Conservation (phyloP, 305 asterid species). For the Petunia hybrid region DNA sequence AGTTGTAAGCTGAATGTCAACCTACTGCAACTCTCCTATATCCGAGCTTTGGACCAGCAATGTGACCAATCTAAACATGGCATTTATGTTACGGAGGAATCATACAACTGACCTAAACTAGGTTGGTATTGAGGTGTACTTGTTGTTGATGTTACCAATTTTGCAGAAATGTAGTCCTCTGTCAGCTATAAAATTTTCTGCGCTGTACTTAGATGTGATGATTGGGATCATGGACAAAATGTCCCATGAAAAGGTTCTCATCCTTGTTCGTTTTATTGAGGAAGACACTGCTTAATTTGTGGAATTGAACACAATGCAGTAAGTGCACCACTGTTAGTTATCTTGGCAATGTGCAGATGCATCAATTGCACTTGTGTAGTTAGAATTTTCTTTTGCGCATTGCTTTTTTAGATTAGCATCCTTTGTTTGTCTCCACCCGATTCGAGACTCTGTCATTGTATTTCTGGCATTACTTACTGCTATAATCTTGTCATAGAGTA, state of each 20-base stretch:
- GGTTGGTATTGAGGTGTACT: too few species aligned
- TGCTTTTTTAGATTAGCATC: not conserved
- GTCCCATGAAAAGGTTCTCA: not conserved
- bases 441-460: not conserved
- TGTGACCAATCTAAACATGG: too few species aligned
- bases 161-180: constrained; percentile 9
- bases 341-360: constrained; percentile 19
- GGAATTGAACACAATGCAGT: not conserved
- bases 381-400: constrained; percentile 2
- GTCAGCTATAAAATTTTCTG: not conserved
- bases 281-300: not conserved
- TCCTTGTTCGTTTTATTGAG: not conserved
- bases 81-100: too few species aligned
- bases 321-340: not conserved
- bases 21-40: too few species aligned
- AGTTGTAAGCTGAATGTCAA: too few species aligned
- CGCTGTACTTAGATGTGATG: not conserved
- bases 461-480: constrained; percentile 5
- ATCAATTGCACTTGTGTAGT: not conserved
- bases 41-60: too few species aligned
- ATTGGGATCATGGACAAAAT: not conserved
- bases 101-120: too few species aligned
- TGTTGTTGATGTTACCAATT: not conserved
- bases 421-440: not conserved
- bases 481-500: not conserved